A percentile compares a stretch with the other conserved stretches of the same genome.
These are phyloP conservation scores for Aspergillus glaucus DNA, from an alignment of 2,329 filamentous ascomycete genomes.

Conservation along the genomic window DNA sequence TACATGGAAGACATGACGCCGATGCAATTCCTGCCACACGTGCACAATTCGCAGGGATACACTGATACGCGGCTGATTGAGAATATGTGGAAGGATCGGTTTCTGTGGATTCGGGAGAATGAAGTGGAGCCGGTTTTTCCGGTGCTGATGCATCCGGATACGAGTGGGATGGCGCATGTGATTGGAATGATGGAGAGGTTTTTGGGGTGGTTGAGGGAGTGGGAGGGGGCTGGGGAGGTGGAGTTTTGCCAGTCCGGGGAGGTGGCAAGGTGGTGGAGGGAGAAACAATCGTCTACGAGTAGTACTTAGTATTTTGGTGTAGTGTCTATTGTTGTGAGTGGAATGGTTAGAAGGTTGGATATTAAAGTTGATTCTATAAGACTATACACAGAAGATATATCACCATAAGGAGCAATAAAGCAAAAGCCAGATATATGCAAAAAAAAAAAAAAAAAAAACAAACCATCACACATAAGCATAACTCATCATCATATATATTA, in stretches of 20 bases:
- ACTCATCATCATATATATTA: background rate
- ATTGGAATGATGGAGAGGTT: conserved; percentile 53
- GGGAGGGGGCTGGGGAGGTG: conserved; percentile 19
- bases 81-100: conserved; percentile 56
- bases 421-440: background rate
- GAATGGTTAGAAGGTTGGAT: too few species aligned
- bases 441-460: background rate
- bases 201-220: conserved; percentile 45
- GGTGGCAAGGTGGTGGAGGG: conserved; percentile 24
- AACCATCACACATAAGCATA: background rate
- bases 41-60: conserved; percentile 51
- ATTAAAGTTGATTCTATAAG: too few species aligned
- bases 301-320: too few species aligned
- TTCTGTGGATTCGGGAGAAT: conserved; percentile 49
- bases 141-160: conserved; percentile 53
- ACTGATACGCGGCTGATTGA: conserved; percentile 53
- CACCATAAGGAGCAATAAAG: background rate
- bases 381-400: background rate
- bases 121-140: conserved; percentile 43
- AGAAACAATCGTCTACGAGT: conserved; percentile 5
- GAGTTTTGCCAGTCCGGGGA: conserved; percentile 27
- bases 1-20: conserved; percentile 45
- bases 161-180: conserved; percentile 56
- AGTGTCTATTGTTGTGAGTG: too few species aligned
- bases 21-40: conserved; percentile 40